Conservation (phyloP, 805 yeast species). For the Sugiyamaella floridensis region DNA sequence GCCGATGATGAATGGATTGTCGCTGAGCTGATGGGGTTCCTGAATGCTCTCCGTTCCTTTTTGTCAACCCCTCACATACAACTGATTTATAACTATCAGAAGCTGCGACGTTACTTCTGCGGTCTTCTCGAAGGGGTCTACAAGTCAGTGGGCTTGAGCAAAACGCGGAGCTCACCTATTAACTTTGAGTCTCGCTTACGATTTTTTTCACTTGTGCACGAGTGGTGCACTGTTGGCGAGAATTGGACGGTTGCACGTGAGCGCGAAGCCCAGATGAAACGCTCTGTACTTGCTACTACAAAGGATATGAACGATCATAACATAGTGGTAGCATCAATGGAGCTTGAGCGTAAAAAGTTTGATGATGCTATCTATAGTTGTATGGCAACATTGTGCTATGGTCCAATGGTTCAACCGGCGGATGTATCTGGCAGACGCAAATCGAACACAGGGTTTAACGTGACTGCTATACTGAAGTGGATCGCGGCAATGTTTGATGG, state of each 20-base stretch:
- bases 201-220: slow-evolving; percentile 74
- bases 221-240: slow-evolving; percentile 92
- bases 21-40: slow-evolving; percentile 51
- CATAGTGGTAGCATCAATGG: slow-evolving; percentile 60
- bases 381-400: slow-evolving; percentile 75
- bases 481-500: slow-evolving; percentile 57
- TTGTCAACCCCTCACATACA: slow-evolving; percentile 54
- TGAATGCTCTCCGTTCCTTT: slow-evolving; percentile 56
- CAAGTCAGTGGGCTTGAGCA: slow-evolving; percentile 27
- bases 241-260: slow-evolving; percentile 53
- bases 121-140: slow-evolving; percentile 74
- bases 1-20: slow-evolving; percentile 64
- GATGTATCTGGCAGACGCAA: slow-evolving; percentile 38
- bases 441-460: slow-evolving; percentile 55
- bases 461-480: slow-evolving; percentile 67
- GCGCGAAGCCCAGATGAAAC: slow-evolving; percentile 55
- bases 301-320: slow-evolving; percentile 31
- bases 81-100: slow-evolving; percentile 61
- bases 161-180: slow-evolving; percentile 48
- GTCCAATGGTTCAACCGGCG: slow-evolving; percentile 42
- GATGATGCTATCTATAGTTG: slow-evolving; percentile 70
- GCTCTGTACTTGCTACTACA: slow-evolving; percentile 33
- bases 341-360: slow-evolving; percentile 64
- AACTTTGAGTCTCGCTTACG: slow-evolving; percentile 82
- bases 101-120: slow-evolving; percentile 74